Base-by-base conservation (phyloP, 75 land plant genomes). In the Ceratopteris richardii region DNA sequence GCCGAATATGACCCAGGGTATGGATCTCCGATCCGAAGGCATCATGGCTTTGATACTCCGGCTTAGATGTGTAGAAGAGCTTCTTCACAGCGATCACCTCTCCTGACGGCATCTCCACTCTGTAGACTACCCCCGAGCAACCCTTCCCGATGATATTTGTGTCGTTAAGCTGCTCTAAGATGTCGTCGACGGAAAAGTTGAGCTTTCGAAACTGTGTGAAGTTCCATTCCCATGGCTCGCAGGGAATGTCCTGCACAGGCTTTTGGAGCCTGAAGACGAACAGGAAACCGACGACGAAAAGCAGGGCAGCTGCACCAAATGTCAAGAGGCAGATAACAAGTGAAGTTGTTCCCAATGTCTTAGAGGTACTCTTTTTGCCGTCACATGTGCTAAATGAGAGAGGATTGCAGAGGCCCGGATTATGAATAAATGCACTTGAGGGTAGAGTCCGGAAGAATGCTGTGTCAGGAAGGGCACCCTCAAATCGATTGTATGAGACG, bases 31-130 rank as follows among this genome's bases (percentile, higher is more conserved):
- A 62, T 0, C 76, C 77, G 47, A 87, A 92, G 5, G 81, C 66
- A 70, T 86, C 82, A 24, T 86, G 62, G 37, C 70, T 66, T 1
- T 79, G 75, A 50, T 79, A 86, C 23, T 67, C 83, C 48, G 55
- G 56, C 37, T 72, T 68, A 7, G 80, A 57, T 25, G 73, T 71
- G 81, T 85, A 79, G 0, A 86, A 48, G 1, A 67, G 76, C 71
- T 92, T 92, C 66, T 92, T 92, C 72, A 92, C 97, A 0, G 97
- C 97, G 44, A 92, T 76, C 48, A 79, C 30, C 41, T 92, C 97
- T 1, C 97, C 97, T 29, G 70, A 75, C 0, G 86, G 85, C 97
- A 84, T 82, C 44, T 81, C 86, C 16, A 83, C 97, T 51, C 74
- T 87, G 78, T 92, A 92, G 7, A 92, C 97, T 2, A 88, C 65